phyloP scores from a whole-genome alignment of 306 rosid species.

The Quillaja saponaria region DNA sequence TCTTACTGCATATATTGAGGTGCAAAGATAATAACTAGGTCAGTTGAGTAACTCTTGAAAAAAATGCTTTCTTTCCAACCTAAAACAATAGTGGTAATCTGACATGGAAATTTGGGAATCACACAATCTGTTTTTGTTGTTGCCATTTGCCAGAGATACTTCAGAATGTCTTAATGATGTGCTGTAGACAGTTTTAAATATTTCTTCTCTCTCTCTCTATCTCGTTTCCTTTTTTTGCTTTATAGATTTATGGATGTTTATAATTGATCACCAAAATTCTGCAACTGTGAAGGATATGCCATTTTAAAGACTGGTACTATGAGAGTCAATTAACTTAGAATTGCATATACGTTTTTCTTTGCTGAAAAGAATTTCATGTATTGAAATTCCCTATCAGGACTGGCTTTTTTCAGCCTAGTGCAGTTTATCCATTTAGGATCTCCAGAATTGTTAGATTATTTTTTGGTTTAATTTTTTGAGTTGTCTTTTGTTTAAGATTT shows the following conservation, averaged over 20 bases:
- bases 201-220: too few species aligned
- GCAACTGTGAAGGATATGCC: not conserved
- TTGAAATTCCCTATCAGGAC: not conserved
- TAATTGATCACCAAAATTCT: slow-evolving; percentile 2
- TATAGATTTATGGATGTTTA: slow-evolving; percentile 16
- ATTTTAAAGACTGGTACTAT: not conserved
- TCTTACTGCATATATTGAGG: slow-evolving; percentile 22
- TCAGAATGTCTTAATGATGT: slow-evolving; percentile 7
- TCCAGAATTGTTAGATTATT: slow-evolving; percentile 10
- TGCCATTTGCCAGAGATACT: not conserved
- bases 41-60: slow-evolving; percentile 11
- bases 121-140: not conserved
- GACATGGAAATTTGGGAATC: not conserved
- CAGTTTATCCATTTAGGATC: slow-evolving; percentile 2
- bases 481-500: not conserved
- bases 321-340: slow-evolving; percentile 3
- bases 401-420: not conserved
- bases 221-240: not conserved
- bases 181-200: slow-evolving; percentile 2
- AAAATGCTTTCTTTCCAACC: slow-evolving; percentile 18
- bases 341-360: too few species aligned
- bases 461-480: not conserved
- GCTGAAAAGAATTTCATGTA: not conserved
- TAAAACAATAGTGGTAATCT: not conserved
- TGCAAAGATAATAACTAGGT: slow-evolving; percentile 17